Base-by-base conservation (phyloP, 371 early-diverging fungal genomes). In the Haplosporangium sp. region DNA sequence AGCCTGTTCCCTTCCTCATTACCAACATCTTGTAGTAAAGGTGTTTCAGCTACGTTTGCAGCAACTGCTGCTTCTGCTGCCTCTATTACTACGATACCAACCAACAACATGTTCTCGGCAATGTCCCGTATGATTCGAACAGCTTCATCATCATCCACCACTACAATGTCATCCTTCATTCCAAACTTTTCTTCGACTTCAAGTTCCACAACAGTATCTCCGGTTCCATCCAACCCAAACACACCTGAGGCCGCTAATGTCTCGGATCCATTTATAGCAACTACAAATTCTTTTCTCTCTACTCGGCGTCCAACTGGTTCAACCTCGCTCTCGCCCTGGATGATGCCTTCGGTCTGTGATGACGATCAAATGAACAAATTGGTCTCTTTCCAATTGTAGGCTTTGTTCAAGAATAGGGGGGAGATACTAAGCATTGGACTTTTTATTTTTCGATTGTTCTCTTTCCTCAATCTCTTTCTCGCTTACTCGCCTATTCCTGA, bases 281-380 rank as follows among this genome's bases (percentile, higher is more conserved):
- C 17, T 10, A 64, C 48, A n/a, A 48, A 48, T 48, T 48, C 48
- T 17, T 48, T 48, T 48, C 48, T 48, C 48, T 48, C 48, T 48
- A 17, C 48, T 19, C 55, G 20, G 27, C 7, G 10, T 39, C 27
- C 61, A 39, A 61, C 39, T 4, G n/a, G 4, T 20, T 38, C 65
- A 53, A n/a, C 55, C 37, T 63, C 79, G 6, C 60, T 68, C 0
- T 81, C 82, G 38, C 82, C 82, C 38, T 81, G 82, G 82, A 69
- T 81, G 82, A 81, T 61, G 62, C 82, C 82, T 20, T 71, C 71
- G 19, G 72, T 81, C 58, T 74, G 75, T 47, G 75, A 81, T 35
- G 82, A 81, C 7, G 82, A 81, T 34, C 82, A 81, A 15, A 81
- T 81, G 82, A 81, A 81, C 63, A 81, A 81, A 60, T 60, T 81